Evolutionary conservation across 371 early-diverging fungal species (phyloP), one percentile per base, ranked within the genome.

Genomic region (Circinella minor): DNA sequence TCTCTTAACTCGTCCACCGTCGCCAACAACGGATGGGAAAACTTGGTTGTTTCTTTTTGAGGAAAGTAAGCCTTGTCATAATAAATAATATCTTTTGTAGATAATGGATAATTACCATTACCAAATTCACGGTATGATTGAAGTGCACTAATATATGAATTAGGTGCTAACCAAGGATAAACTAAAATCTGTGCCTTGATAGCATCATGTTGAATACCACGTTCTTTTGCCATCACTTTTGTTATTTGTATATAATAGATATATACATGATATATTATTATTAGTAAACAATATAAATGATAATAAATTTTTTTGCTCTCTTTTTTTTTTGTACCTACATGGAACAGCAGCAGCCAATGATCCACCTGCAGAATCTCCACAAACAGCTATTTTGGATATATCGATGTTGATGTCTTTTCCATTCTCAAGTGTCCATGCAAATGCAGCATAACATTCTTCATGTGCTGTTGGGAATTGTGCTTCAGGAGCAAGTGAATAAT

Each of bases 371-470:
- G 67, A 66, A 43, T 77, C 77, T 13, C 77, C 77, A 49, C 54
- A 69, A 0, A 77, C 47, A 20, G 63, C 74, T 13, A 77, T 43
- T 9, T 67, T 65, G 27, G 60, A 39, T 4, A 67, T 55, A 48
- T 77, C 70, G 3, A 77, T 49, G 0, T 77, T 66, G 48, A 69
- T 38, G 0, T 27, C 38, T n/a, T 47, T 55, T 1, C 63, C 72
- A 34, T 70, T 55, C 18, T 63, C 55, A 43, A 49, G 36, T 20
- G 65, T 34, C 78, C 78, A 78, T 6, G 65, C 65, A 18, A 78
- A 63, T 1, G 76, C 64, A 18, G 74, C 74, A 67, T 75, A 80
- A 34, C 76, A 71, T 27, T 80, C 77, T 57, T 80, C 74, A 6
- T 69, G 55, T 37, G 76, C 74, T 34, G 70, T 49, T 14, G 80